Conservation (phyloP, 805 yeast species). For the Wickerhamiella lipophila region DNA sequence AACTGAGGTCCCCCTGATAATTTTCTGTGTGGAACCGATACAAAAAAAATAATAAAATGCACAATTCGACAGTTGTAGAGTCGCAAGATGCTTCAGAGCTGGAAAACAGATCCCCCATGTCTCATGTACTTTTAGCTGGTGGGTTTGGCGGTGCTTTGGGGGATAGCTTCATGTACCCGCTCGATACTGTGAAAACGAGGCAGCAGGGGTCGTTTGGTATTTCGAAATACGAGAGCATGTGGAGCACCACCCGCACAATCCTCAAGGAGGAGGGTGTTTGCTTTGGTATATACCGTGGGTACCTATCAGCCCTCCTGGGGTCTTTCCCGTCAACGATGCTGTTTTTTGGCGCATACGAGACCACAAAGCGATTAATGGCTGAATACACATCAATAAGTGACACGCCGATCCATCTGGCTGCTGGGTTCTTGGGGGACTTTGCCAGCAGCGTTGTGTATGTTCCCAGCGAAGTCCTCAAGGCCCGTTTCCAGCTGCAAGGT, state of each 20-base stretch:
- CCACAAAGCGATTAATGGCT: constrained; percentile 57
- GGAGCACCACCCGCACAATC: constrained; percentile 65
- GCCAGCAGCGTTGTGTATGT: constrained; percentile 82
- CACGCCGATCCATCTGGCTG: constrained; percentile 62
- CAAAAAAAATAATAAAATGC: background rate
- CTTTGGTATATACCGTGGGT: constrained; percentile 85
- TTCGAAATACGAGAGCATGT: constrained; percentile 57
- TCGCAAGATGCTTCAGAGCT: background rate
- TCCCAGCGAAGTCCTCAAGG: constrained; percentile 88
- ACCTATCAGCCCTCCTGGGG: constrained; percentile 82
- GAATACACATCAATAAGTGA: constrained; percentile 56
- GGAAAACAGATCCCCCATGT: constrained; percentile 18
- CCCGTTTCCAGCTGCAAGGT: constrained; percentile 89
- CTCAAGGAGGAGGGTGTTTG: constrained; percentile 69
- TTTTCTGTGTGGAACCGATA: too few relatives aligned
- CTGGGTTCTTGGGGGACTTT: constrained; percentile 90
- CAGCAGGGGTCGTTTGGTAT: constrained; percentile 84
- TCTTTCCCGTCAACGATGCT: constrained; percentile 80
- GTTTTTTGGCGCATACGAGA: constrained; percentile 88
- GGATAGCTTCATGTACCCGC: constrained; percentile 84
- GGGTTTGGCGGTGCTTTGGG: constrained; percentile 92
- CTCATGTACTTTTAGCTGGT: constrained; percentile 56
- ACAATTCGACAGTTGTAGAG: background rate
- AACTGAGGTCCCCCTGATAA: background rate
- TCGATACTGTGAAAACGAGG: constrained; percentile 92